phyloP scores from a whole-genome alignment of 768 basidiomycete genomes.

The Termitomyces eurrhizus region DNA sequence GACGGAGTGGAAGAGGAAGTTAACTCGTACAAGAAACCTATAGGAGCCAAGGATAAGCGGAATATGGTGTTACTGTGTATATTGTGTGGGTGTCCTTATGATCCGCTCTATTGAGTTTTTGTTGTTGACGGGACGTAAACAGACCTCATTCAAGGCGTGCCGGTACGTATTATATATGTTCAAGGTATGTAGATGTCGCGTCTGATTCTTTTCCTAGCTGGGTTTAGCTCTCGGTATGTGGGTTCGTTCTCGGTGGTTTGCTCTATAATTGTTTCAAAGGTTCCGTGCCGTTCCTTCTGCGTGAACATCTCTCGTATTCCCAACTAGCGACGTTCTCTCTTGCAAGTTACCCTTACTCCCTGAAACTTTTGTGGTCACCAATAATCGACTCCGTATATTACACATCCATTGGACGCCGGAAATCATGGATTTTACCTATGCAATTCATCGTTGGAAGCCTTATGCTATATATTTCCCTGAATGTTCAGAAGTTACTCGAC shows the following conservation, averaged over 20 bases:
- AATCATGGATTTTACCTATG: constrained; percentile 99
- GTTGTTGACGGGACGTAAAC: constrained; percentile 9
- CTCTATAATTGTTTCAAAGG: constrained; percentile 40
- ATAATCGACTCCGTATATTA: constrained; percentile 92
- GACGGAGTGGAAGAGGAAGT: constrained; percentile 32
- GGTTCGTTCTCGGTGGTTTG: neutral
- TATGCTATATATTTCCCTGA: constrained; percentile 74
- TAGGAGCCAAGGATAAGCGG: constrained; percentile 74
- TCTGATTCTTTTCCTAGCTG: constrained; percentile 39
- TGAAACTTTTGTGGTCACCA: constrained; percentile 97
- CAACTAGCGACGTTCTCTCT: constrained; percentile 94
- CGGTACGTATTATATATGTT: constrained; percentile 48
- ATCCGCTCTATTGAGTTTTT: neutral
- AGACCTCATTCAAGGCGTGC: constrained; percentile 88
- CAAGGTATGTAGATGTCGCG: constrained; percentile 1
- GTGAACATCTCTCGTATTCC: constrained; percentile 94
- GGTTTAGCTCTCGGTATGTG: constrained; percentile 82
- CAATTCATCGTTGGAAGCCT: constrained; percentile 84
- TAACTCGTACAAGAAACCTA: constrained; percentile 37
- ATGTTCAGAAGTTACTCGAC: constrained; percentile 73
- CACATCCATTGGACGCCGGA: constrained; percentile 82
- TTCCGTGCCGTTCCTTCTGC: constrained; percentile 93
- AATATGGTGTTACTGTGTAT: constrained; percentile 83
- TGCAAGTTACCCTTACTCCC: constrained; percentile 91
- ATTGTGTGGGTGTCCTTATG: constrained; percentile 61